A percentile compares a stretch with the other conserved stretches of the same genome.
Conservation (phyloP, 129 eudicot species). For the Apium graveolens region DNA sequence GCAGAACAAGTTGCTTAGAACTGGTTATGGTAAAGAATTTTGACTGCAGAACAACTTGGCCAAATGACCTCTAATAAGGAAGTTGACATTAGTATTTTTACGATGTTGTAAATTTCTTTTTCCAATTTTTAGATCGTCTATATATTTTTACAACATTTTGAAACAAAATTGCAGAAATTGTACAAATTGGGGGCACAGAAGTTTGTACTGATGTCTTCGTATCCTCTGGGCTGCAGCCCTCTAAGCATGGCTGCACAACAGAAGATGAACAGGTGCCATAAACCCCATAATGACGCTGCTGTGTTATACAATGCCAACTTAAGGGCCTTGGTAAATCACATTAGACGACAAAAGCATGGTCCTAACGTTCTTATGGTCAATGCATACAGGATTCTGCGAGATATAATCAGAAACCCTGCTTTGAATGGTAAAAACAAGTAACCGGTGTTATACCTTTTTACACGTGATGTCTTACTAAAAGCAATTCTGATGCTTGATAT, state of each 20-base stretch:
- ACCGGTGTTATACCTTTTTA: not conserved
- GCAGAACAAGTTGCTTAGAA: too few relatives aligned
- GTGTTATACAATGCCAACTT: conserved; percentile 21
- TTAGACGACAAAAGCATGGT: conserved; percentile 29
- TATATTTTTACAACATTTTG: not conserved
- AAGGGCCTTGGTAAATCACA: conserved; percentile 24
- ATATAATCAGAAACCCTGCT: conserved; percentile 29
- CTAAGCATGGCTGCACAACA: conserved; percentile 11
- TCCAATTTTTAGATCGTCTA: not conserved
- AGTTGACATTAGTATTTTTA: too few relatives aligned
- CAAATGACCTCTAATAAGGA: too few relatives aligned
- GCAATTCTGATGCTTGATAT: not conserved
- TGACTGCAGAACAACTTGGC: too few relatives aligned
- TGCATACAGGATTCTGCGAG: conserved; percentile 33
- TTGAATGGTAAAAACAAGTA: conserved; percentile 19
- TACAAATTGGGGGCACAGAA: conserved; percentile 44
- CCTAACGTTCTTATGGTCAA: conserved; percentile 30
- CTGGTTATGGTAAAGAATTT: too few relatives aligned
- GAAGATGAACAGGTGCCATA: conserved; percentile 10
- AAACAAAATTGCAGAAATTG: conserved; percentile 25
- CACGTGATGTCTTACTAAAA: not conserved
- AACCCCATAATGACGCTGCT: conserved; percentile 23
- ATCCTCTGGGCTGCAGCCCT: conserved; percentile 52
- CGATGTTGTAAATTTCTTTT: not conserved
- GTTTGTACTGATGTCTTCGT: conserved; percentile 29